These are phyloP conservation scores for Luffa acutangula DNA, from an alignment of 306 rosid genomes.

Conservation along the genomic window DNA sequence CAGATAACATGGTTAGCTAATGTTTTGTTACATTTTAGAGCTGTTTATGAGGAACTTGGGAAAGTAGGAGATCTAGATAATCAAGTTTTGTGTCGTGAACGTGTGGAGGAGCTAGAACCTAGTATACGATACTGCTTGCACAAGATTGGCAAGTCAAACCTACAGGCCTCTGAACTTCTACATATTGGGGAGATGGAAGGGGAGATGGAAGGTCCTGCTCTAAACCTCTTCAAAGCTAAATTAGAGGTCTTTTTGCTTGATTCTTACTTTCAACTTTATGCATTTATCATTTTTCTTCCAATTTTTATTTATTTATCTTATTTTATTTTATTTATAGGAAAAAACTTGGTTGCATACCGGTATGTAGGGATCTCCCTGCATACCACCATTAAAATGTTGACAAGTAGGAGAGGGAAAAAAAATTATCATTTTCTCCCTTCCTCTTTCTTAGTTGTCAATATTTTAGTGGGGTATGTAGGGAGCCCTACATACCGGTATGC, in stretches of 20 bases:
- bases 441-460: too few relatives aligned
- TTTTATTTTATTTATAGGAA: too few relatives aligned
- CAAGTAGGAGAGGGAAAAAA: too few relatives aligned
- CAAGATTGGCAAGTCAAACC: slow-evolving; percentile 82
- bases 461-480: too few relatives aligned
- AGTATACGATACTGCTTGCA: slow-evolving; percentile 90
- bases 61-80: slow-evolving; percentile 93
- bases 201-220: slow-evolving; percentile 99
- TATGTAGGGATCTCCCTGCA: too few relatives aligned
- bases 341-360: too few relatives aligned
- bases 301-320: background rate
- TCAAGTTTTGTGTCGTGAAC: slow-evolving; percentile 90
- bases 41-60: slow-evolving; percentile 91
- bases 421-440: too few relatives aligned
- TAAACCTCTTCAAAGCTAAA: slow-evolving; percentile 90
- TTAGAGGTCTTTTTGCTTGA: slow-evolving; percentile 59
- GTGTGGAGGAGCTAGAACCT: slow-evolving; percentile 96
- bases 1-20: background rate
- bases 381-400: too few relatives aligned
- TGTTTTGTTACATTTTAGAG: slow-evolving; percentile 29
- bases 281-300: background rate
- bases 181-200: slow-evolving; percentile 94
- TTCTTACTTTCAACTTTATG: background rate
- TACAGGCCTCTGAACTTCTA: slow-evolving; percentile 87
- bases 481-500: too few relatives aligned